Evolutionary conservation across 164 flowering plant genomes (phyloP).

Genomic region (Berberis thunbergii): DNA sequence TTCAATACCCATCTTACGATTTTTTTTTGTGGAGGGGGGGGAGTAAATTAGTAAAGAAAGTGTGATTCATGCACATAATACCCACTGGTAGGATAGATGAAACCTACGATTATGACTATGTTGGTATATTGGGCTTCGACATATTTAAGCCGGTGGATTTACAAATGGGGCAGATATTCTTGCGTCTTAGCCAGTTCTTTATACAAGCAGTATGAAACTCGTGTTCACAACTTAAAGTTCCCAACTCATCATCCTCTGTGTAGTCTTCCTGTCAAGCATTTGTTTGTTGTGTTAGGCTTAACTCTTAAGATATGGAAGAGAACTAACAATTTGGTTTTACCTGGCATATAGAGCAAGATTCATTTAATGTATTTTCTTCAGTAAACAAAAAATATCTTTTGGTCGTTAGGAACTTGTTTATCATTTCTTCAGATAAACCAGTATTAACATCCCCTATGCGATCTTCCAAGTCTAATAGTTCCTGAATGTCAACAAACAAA

Average conservation of each 20-base stretch:
- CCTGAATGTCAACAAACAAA: not conserved
- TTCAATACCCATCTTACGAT: no score
- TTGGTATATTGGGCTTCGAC: not conserved
- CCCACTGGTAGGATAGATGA: no score
- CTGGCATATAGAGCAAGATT: conserved; percentile 8
- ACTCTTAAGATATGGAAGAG: no score
- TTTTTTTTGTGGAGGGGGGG: no score
- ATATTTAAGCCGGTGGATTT: conserved; percentile 1
- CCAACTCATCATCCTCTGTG: conserved; percentile 2
- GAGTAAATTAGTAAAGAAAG: no score
- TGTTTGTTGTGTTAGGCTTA: not conserved
- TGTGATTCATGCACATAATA: no score
- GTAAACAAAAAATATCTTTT: not conserved
- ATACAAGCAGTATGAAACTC: conserved; percentile 4
- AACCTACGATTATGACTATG: not conserved
- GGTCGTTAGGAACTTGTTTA: not conserved
- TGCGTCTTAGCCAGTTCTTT: conserved; percentile 3
- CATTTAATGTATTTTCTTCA: conserved; percentile 1
- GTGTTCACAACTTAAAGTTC: conserved; percentile 1
- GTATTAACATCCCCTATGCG: conserved; percentile 4
- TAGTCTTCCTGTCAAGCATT: conserved; percentile 3
- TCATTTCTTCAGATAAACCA: not conserved
- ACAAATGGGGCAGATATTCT: conserved; percentile 6
- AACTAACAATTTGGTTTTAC: not conserved
- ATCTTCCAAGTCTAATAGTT: not conserved